Evolutionary conservation across 176 grass and related monocot species (phyloP).

Genomic region (Aegilops tauschii): DNA sequence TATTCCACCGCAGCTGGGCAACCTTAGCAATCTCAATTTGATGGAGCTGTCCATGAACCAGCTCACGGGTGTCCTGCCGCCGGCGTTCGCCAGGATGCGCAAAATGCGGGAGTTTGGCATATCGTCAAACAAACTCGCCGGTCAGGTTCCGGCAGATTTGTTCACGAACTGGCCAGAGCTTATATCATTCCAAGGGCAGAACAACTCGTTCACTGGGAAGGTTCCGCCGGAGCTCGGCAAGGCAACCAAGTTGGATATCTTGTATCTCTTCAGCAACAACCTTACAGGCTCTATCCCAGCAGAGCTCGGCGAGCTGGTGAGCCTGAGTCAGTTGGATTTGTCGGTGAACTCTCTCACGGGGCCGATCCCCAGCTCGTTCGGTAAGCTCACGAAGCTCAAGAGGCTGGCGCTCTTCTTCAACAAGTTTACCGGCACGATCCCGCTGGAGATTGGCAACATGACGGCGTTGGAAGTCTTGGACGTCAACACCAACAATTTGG

Average conservation of each 20-base stretch:
- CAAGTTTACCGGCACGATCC: constrained; percentile 45
- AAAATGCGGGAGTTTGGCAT: constrained; percentile 55
- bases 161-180: constrained; percentile 57
- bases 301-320: constrained; percentile 44
- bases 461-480: constrained; percentile 40
- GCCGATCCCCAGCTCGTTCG: constrained; percentile 44
- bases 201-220: neutral
- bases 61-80: constrained; percentile 39
- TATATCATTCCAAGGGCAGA: constrained; percentile 52
- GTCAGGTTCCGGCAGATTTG: constrained; percentile 20
- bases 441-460: constrained; percentile 61
- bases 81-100: constrained; percentile 33
- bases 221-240: constrained; percentile 45
- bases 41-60: constrained; percentile 34
- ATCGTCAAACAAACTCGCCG: constrained; percentile 46
- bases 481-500: constrained; percentile 54
- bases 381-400: constrained; percentile 43
- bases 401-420: constrained; percentile 58
- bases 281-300: constrained; percentile 39
- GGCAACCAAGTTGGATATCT: neutral
- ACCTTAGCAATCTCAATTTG: constrained; percentile 36
- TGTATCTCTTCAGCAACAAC: constrained; percentile 49
- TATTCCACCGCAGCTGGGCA: constrained; percentile 54
- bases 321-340: constrained; percentile 25
- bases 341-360: constrained; percentile 44